These are phyloP conservation scores for Gnaphalium uliginosum DNA, from an alignment of 129 eudicot species.

Conservation along the genomic window DNA sequence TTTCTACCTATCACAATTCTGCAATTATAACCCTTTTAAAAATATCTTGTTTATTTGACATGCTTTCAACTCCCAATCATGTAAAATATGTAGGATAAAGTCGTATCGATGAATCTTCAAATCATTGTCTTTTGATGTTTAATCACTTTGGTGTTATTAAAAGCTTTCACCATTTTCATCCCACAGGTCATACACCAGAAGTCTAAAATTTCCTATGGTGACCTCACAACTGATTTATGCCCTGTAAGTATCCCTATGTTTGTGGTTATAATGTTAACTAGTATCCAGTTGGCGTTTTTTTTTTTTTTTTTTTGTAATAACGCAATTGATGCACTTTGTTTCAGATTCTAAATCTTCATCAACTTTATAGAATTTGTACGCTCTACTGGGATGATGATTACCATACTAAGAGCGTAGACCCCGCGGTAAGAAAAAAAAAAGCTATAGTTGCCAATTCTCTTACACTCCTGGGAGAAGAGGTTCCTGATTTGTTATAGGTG, in stretches of 20 bases:
- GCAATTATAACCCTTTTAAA: not conserved
- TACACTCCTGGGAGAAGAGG: not conserved
- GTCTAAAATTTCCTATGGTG: conserved; percentile 57
- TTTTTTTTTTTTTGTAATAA: conserved; percentile 18
- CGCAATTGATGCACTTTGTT: conserved; percentile 30
- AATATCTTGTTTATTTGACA: not conserved
- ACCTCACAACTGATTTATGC: conserved; percentile 66
- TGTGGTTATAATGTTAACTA: not conserved
- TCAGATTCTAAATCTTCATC: conserved; percentile 69
- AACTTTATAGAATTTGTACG: conserved; percentile 78
- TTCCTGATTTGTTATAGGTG: not conserved
- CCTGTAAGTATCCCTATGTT: conserved; percentile 58
- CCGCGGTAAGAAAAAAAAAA: conserved; percentile 49
- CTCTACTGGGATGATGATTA: conserved; percentile 59
- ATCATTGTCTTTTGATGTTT: not conserved
- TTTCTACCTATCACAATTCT: not conserved
- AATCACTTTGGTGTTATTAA: not conserved
- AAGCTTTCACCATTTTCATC: conserved; percentile 1
- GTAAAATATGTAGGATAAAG: no score
- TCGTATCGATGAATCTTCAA: not conserved
- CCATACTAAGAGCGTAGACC: conserved; percentile 53
- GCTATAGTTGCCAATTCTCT: not conserved
- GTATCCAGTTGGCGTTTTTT: conserved; percentile 6
- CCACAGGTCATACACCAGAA: conserved; percentile 83
- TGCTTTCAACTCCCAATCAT: not conserved